Conservation (phyloP, 2,329 filamentous ascomycete species). For the Colletotrichum musicola region DNA sequence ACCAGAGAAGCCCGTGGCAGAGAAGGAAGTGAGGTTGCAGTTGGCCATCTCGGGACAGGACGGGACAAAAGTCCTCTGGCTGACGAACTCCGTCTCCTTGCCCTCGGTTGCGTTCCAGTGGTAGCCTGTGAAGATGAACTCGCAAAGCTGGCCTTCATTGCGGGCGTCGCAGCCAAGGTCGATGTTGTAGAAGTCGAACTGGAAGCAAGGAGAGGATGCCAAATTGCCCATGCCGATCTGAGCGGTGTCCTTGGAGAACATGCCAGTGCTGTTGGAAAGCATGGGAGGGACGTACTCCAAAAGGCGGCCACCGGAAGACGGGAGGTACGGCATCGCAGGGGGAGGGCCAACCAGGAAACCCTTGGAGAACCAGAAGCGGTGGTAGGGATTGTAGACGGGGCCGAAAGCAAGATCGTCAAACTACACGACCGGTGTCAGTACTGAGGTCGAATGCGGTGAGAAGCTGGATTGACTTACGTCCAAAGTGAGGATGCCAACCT, state of each 20-base stretch:
- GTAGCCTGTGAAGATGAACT: constrained; percentile 58
- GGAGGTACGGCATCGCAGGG: constrained; percentile 48
- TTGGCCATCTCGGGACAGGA: constrained; percentile 52
- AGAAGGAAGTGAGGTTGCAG: constrained; percentile 51
- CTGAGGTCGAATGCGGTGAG: background rate
- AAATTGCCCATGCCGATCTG: constrained; percentile 56
- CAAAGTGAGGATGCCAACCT: constrained; percentile 53
- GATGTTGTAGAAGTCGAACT: constrained; percentile 55
- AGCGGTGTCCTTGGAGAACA: constrained; percentile 51
- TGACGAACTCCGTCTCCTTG: constrained; percentile 45
- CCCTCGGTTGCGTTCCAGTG: constrained; percentile 49
- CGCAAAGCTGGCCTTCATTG: constrained; percentile 51
- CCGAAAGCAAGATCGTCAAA: constrained; percentile 53
- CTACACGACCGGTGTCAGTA: constrained; percentile 42
- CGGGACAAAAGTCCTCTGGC: constrained; percentile 55
- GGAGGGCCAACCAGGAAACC: constrained; percentile 55
- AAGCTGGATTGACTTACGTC: constrained; percentile 47
- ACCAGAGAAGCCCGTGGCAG: constrained; percentile 53
- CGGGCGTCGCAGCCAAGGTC: constrained; percentile 49
- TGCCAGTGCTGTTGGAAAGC: constrained; percentile 42
- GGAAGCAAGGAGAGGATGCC: constrained; percentile 52
- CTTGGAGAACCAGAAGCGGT: constrained; percentile 57
- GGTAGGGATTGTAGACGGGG: constrained; percentile 54
- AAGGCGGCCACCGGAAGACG: constrained; percentile 55
- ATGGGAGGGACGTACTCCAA: constrained; percentile 55